phyloP scores from a whole-genome alignment of 2,329 filamentous ascomycete genomes.

The Graphium sp. region DNA sequence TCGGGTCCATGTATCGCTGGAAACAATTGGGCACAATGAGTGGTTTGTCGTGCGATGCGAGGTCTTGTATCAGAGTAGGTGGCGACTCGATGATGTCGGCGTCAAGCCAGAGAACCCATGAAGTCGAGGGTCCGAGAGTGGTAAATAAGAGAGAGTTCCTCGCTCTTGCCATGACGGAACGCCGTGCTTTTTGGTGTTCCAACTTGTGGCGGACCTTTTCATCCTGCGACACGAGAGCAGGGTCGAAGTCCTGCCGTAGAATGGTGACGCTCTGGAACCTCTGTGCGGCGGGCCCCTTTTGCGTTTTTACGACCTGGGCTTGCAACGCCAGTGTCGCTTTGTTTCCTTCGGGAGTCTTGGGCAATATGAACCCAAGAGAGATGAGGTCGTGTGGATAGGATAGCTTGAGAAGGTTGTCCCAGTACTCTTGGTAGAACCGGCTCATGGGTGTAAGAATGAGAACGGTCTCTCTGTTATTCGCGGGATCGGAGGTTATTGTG shows the following conservation, averaged over 20 bases:
- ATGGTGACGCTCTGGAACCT: conserved; percentile 91
- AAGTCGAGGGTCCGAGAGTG: conserved; percentile 75
- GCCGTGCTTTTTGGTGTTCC: conserved; percentile 69
- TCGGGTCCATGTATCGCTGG: conserved; percentile 61
- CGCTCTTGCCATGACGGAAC: conserved; percentile 82
- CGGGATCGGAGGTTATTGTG: conserved; percentile 61
- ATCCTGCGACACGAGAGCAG: conserved; percentile 61
- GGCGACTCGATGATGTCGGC: conserved; percentile 85
- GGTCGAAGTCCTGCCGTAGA: conserved; percentile 85
- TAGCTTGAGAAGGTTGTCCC: conserved; percentile 77
- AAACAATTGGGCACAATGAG: conserved; percentile 92
- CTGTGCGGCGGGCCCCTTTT: conserved; percentile 63
- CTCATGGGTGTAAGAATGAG: conserved; percentile 87
- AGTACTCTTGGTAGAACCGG: conserved; percentile 86
- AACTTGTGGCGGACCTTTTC: conserved; percentile 87
- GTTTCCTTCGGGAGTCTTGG: conserved; percentile 86
- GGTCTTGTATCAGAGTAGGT: conserved; percentile 70
- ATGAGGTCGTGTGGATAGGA: conserved; percentile 89
- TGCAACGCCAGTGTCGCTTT: conserved; percentile 69
- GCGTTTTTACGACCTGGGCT: conserved; percentile 69
- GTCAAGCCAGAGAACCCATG: conserved; percentile 96
- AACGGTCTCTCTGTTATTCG: conserved; percentile 67
- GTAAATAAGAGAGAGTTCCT: conserved; percentile 93
- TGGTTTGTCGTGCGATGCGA: conserved; percentile 75
- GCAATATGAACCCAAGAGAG: conserved; percentile 88